Evolutionary conservation across 129 eudicot species (phyloP).

Genomic region (Artemisia annua): DNA sequence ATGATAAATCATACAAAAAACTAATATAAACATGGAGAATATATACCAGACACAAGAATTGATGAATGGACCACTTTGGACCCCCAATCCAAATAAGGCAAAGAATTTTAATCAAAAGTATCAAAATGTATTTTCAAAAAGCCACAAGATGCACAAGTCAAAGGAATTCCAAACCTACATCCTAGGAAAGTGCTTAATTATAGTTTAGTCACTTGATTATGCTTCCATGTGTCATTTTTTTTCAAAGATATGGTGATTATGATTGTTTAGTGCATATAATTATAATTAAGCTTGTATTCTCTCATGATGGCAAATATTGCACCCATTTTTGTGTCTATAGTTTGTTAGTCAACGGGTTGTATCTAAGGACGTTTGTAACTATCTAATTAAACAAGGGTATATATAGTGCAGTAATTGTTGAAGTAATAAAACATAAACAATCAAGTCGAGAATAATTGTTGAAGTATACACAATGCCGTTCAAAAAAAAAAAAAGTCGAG

Average conservation of each 20-base stretch:
- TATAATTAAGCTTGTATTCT: slow-evolving; percentile 5
- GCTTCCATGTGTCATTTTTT: slow-evolving; percentile 25
- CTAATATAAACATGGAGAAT: not conserved
- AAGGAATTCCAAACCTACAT: slow-evolving; percentile 45
- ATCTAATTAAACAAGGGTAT: too few species aligned
- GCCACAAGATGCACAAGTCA: slow-evolving; percentile 38
- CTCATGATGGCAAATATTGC: slow-evolving; percentile 16
- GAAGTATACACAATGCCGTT: too few species aligned
- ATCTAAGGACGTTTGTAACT: slow-evolving; percentile 1
- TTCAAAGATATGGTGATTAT: slow-evolving; percentile 29
- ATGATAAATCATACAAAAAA: not conserved
- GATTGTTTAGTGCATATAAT: slow-evolving; percentile 24
- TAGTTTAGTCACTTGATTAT: slow-evolving; percentile 21
- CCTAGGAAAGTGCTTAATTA: slow-evolving; percentile 34
- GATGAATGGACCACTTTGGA: slow-evolving; percentile 8
- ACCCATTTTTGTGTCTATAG: not conserved
- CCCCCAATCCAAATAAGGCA: slow-evolving; percentile 8
- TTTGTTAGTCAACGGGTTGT: slow-evolving; percentile 11
- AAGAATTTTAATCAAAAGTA: slow-evolving; percentile 1
- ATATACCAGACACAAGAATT: not conserved
- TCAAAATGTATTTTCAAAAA: not conserved
- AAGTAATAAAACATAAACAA: not conserved
- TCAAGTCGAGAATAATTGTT: not conserved
- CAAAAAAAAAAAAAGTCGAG: too few species aligned
- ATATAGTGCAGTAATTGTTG: too few species aligned